Evolutionary conservation across 148 eudicot genomes (phyloP).

Genomic region (Linanthus parryae): DNA sequence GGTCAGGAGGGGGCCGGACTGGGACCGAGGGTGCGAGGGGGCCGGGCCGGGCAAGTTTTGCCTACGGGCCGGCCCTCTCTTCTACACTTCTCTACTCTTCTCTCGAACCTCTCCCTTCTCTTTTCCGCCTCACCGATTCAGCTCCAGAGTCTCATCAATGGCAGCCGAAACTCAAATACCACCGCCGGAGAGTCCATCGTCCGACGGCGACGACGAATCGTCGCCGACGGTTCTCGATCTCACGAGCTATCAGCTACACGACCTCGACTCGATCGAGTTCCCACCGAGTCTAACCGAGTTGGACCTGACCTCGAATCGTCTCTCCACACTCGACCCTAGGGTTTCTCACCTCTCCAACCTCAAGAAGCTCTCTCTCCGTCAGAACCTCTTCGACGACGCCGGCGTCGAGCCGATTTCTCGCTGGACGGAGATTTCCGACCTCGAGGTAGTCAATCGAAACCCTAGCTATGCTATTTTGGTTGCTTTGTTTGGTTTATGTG

Average conservation of each 20-base stretch:
- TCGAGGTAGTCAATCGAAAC: conserved; percentile 35
- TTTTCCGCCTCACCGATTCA: too few species aligned
- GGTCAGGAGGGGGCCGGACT: too few species aligned
- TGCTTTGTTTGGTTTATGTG: conserved; percentile 9
- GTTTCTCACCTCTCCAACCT: conserved; percentile 52
- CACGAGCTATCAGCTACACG: conserved; percentile 28
- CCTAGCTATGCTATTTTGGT: not conserved
- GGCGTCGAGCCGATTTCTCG: conserved; percentile 52
- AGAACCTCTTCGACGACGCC: conserved; percentile 70
- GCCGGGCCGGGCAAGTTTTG: too few species aligned
- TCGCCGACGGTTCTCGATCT: conserved; percentile 30
- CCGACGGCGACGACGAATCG: conserved; percentile 19
- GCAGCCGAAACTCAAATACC: too few species aligned
- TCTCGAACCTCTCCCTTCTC: too few species aligned
- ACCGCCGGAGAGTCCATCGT: too few species aligned
- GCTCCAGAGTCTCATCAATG: too few species aligned
- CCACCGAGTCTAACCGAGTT: conserved; percentile 72
- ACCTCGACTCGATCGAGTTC: conserved; percentile 39
- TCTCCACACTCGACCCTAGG: conserved; percentile 67
- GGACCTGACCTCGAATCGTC: conserved; percentile 83
- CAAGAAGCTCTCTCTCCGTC: conserved; percentile 84
- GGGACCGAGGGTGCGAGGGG: too few species aligned
- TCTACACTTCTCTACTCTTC: too few species aligned
- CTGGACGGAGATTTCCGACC: conserved; percentile 59
- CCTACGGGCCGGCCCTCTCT: too few species aligned